Conservation (phyloP, 768 basidiomycete genomes). For the Suillus placidus region DNA sequence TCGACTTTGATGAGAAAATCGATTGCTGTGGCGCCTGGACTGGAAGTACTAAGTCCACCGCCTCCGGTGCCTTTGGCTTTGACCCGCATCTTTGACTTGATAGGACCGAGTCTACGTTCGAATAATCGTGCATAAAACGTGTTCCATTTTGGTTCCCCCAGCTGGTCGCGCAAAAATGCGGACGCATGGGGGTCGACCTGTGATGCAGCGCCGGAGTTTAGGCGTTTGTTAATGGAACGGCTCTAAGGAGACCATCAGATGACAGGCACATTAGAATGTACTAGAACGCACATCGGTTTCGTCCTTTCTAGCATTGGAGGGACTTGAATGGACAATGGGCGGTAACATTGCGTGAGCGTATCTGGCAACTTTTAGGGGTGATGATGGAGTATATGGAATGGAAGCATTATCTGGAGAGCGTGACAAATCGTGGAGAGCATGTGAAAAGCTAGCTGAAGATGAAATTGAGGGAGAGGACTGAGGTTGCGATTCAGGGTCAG, state of each 20-base stretch:
- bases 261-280: neutral
- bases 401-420: conserved; percentile 21
- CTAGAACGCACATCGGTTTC: conserved; percentile 28
- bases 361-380: conserved; percentile 26
- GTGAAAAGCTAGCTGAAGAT: conserved; percentile 27
- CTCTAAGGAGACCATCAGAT: conserved; percentile 26
- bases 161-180: conserved; percentile 47
- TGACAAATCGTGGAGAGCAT: conserved; percentile 29
- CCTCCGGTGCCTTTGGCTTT: conserved; percentile 29
- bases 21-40: conserved; percentile 45
- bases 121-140: conserved; percentile 51
- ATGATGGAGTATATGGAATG: conserved; percentile 20
- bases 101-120: conserved; percentile 45
- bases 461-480: conserved; percentile 29
- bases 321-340: conserved; percentile 38
- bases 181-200: conserved; percentile 47
- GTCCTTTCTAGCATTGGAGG: conserved; percentile 27
- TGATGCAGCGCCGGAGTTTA: conserved; percentile 21
- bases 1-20: conserved; percentile 58
- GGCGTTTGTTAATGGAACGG: conserved; percentile 31
- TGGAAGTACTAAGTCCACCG: conserved; percentile 29
- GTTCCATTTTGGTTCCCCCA: conserved; percentile 46
- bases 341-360: conserved; percentile 35
- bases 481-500: conserved; percentile 31
- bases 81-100: conserved; percentile 40